Evolutionary conservation across 1,139 yeast species (phyloP).

Genomic region (Scheffersomyces titani): DNA sequence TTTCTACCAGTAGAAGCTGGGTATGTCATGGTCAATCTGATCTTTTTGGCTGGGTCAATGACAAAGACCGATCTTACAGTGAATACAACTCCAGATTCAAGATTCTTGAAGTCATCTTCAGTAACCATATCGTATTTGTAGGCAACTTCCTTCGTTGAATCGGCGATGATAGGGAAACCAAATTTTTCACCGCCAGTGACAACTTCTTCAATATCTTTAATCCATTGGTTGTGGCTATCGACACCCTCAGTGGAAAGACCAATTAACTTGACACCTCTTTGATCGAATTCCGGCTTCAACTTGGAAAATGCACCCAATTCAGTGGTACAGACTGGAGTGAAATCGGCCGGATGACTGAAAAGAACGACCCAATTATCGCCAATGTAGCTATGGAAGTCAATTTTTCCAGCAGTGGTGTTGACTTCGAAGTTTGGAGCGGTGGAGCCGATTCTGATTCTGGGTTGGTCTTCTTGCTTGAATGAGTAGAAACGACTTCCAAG

Average conservation of each 20-base stretch:
- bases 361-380: constrained; percentile 78
- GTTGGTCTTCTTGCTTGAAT: constrained; percentile 62
- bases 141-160: constrained; percentile 70
- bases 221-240: constrained; percentile 78
- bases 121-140: constrained; percentile 69
- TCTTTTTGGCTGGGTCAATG: constrained; percentile 76
- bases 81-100: constrained; percentile 21
- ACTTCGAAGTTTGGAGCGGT: constrained; percentile 80
- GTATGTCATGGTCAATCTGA: constrained; percentile 72
- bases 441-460: constrained; percentile 68
- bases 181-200: constrained; percentile 56
- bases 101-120: constrained; percentile 18
- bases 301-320: constrained; percentile 91
- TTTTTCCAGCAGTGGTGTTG: constrained; percentile 71
- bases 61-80: constrained; percentile 83
- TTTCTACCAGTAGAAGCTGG: constrained; percentile 89
- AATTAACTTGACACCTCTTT: constrained; percentile 79
- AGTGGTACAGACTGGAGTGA: constrained; percentile 94
- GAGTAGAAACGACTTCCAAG: constrained; percentile 34
- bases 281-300: constrained; percentile 78
- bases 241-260: constrained; percentile 83
- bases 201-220: constrained; percentile 78
- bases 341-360: constrained; percentile 92
- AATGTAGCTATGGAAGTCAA: constrained; percentile 74
- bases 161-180: constrained; percentile 80